These are phyloP conservation scores for Colletotrichum theobromicola DNA, from an alignment of 2,329 filamentous ascomycete genomes.

Conservation along the genomic window DNA sequence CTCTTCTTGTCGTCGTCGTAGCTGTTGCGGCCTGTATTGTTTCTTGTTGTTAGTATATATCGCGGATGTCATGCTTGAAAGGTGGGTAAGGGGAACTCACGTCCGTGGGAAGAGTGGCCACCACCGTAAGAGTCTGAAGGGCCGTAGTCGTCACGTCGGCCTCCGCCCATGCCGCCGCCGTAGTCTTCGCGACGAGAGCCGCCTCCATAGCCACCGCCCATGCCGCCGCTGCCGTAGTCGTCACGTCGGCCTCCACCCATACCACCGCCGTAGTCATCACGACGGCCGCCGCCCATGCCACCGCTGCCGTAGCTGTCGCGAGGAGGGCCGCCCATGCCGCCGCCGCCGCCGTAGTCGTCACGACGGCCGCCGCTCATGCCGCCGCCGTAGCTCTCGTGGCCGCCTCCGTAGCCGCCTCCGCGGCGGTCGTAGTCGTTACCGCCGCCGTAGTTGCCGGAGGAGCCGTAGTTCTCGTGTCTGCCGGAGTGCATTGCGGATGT, in stretches of 20 bases:
- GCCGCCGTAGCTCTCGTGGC: background rate
- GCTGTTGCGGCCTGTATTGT: background rate
- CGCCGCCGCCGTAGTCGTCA: background rate
- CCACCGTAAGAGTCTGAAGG: background rate
- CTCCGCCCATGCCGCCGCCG: background rate
- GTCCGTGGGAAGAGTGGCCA: background rate
- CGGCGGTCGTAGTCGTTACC: background rate
- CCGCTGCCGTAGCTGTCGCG: background rate
- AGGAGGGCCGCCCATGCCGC: background rate
- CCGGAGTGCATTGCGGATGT: conserved; percentile 3
- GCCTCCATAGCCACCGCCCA: background rate
- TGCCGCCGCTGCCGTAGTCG: background rate
- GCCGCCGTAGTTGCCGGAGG: conserved; percentile 8
- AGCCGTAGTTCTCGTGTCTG: conserved; percentile 17
- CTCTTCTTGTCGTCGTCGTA: background rate
- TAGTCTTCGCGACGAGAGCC: background rate
- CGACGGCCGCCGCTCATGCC: background rate
- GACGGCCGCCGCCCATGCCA: background rate
- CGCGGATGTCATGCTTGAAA: accelerated
- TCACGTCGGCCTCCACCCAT: background rate
- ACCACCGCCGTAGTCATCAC: background rate
- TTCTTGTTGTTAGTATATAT: background rate
- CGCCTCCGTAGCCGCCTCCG: background rate
- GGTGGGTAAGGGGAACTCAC: background rate
- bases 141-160: background rate